phyloP scores from a whole-genome alignment of 148 eudicot species.

The Rhododendron kiyosumense region DNA sequence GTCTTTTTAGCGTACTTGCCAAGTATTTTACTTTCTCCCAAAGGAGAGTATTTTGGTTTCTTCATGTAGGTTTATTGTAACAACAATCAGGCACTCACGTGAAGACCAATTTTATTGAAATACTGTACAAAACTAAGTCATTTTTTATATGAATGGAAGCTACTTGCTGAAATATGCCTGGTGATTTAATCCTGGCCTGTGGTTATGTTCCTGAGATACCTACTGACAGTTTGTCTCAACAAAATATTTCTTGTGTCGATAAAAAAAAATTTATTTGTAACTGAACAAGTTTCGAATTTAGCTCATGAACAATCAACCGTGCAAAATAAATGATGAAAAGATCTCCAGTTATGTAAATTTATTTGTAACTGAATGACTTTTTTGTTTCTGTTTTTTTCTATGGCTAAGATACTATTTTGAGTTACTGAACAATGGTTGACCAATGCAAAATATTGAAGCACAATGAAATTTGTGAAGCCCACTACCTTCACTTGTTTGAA shows the following conservation, averaged over 20 bases:
- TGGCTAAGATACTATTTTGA: neutral
- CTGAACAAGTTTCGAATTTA: neutral
- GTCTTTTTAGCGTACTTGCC: neutral
- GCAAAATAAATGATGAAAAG: neutral
- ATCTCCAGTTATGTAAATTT: neutral
- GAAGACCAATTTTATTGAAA: neutral
- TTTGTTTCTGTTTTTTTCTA: neutral
- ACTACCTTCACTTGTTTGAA: neutral
- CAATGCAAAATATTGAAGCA: neutral
- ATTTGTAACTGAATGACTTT: neutral
- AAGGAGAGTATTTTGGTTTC: neutral
- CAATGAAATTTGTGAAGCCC: too few relatives aligned
- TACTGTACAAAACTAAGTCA: neutral
- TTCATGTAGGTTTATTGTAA: neutral
- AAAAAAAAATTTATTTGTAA: neutral
- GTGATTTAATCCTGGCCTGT: neutral
- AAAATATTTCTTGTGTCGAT: neutral
- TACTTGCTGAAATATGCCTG: neutral
- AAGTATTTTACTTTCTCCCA: neutral
- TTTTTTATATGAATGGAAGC: neutral
- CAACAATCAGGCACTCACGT: neutral
- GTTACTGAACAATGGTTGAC: neutral
- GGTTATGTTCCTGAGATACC: neutral
- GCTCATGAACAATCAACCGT: neutral
- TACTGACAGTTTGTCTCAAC: neutral